Evolutionary conservation across 768 basidiomycete species (phyloP), one percentile per base, ranked within the genome.

Genomic region (Cubamyces lactineus): DNA sequence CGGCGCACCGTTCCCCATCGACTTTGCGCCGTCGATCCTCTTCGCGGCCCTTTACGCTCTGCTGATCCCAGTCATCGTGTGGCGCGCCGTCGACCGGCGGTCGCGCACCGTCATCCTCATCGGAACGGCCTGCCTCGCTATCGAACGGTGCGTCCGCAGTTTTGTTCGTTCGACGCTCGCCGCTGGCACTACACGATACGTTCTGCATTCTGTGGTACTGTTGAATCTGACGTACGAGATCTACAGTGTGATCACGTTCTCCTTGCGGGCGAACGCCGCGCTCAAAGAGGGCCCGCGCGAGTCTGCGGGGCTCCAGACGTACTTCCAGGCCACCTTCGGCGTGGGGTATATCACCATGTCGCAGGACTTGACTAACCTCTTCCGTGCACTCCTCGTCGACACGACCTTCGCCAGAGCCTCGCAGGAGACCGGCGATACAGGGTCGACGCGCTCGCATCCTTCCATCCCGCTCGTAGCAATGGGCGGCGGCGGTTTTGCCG

Each of bases 91-190:
- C 26, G 21, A 49, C 17, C 45, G 21, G 11, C 16, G 26, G 6
- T 66, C 68, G 17, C 60, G 70, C 21, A 69, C 64, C 11, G 11
- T 55, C 7, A 24, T 63, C 8, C n/a, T 60, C 16, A 12, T 70
- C 13, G 66, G 60, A 15, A 61, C 66, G 1, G 43, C 64, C 28
- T 19, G 47, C 13, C 67, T 69, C 48, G 40, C 47, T 40, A 54
- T 66, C 16, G 71, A 72, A 51, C 58, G 65, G 69, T 70, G n/a
- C 12, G 67, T n/a, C n/a, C n/a, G n/a, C n/a, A n/a, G n/a, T n/a
- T n/a, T n/a, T n/a, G n/a, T n/a, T n/a, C n/a, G n/a, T n/a, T n/a
- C n/a, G n/a, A n/a, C n/a, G n/a, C n/a, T n/a, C n/a, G n/a, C n/a
- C 16, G 24, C 21, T 48, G 3, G 23, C 6, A 48, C 23, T 12